phyloP scores from a whole-genome alignment of 345 rosid genomes.

The Psidium friedrichsthalianum region DNA sequence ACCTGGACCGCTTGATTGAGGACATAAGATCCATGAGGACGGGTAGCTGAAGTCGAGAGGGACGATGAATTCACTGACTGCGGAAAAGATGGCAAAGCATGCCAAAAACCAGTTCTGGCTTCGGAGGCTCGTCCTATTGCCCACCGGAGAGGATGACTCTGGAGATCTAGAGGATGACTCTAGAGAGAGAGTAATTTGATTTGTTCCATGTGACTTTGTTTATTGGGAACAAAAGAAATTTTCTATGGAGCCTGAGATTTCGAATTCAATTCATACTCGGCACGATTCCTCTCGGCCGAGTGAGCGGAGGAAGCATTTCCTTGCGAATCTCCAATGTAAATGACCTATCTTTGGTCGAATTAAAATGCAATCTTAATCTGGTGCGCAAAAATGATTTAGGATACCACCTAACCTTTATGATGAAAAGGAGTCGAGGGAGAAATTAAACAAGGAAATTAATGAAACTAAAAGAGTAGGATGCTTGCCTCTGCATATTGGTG shows the following conservation, averaged over 20 bases:
- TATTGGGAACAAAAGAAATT: no score
- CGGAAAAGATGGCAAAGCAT: constrained; percentile 11
- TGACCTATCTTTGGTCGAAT: background rate
- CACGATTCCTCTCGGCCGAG: background rate
- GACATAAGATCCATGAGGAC: constrained; percentile 17
- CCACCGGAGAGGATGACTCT: constrained; percentile 19
- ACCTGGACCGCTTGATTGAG: constrained; percentile 23
- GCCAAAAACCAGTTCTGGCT: background rate
- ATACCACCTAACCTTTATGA: background rate
- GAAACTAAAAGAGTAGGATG: background rate
- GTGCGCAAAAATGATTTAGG: background rate
- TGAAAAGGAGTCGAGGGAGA: background rate
- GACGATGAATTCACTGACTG: constrained; percentile 16
- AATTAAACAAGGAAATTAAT: background rate
- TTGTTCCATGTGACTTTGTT: no score
- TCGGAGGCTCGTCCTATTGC: constrained; percentile 17
- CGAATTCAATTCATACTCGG: background rate
- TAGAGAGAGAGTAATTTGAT: background rate
- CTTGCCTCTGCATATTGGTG: background rate
- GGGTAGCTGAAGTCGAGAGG: background rate
- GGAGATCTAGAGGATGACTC: constrained; percentile 22
- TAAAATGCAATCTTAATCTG: background rate
- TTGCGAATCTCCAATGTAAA: background rate
- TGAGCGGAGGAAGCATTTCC: background rate
- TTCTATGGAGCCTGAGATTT: background rate